phyloP scores from a whole-genome alignment of 2,329 filamentous ascomycete species.

The Blumeria graminis region DNA sequence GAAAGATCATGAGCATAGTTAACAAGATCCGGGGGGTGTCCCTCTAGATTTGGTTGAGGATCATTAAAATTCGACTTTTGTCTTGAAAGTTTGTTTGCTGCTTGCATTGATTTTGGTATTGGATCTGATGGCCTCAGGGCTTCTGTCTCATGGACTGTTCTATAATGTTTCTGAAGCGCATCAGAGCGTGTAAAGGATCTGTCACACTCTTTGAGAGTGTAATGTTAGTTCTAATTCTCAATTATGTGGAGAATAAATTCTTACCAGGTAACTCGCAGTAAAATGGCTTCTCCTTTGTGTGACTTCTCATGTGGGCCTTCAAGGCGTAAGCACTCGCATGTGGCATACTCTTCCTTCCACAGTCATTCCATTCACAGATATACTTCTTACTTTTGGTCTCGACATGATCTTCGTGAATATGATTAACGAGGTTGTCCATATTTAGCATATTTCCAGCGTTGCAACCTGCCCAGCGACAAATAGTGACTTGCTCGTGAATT shows the following conservation, averaged over 20 bases:
- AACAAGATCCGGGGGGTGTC: constrained; percentile 25
- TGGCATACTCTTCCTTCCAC: constrained; percentile 62
- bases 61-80: constrained; percentile 12
- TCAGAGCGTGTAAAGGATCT: constrained; percentile 90
- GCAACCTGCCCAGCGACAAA: constrained; percentile 59
- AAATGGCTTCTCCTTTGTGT: constrained; percentile 94
- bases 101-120: constrained; percentile 43
- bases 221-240: constrained; percentile 3
- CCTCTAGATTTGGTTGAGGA: constrained; percentile 34
- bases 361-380: constrained; percentile 93
- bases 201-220: constrained; percentile 52
- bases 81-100: constrained; percentile 21
- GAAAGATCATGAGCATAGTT: constrained; percentile 7
- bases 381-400: constrained; percentile 87
- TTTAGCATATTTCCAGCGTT: constrained; percentile 45
- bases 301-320: constrained; percentile 91
- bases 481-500: constrained; percentile 51
- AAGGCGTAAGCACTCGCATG: constrained; percentile 91
- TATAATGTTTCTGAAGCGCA: constrained; percentile 92
- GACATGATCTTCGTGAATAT: constrained; percentile 84
- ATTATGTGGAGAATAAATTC: constrained; percentile 8
- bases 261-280: constrained; percentile 84
- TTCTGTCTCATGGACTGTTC: constrained; percentile 94
- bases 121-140: constrained; percentile 60
- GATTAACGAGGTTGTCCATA: constrained; percentile 61